Conservation (phyloP, 208 protist genomes). For the Kentomonas sorsogonicus region DNA sequence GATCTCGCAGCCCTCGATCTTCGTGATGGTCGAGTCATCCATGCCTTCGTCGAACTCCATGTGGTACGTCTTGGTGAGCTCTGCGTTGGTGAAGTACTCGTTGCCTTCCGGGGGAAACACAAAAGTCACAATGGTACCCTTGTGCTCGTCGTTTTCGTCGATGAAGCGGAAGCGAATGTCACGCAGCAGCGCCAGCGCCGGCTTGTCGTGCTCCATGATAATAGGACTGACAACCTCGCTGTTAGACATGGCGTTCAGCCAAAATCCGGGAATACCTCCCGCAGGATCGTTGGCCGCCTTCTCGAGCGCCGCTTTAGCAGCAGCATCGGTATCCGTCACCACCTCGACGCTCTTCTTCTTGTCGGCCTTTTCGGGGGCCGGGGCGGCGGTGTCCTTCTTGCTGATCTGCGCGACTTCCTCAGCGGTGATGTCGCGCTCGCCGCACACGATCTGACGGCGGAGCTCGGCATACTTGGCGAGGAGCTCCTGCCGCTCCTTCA, state of each 20-base stretch:
- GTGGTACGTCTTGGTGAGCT: slow-evolving; percentile 88
- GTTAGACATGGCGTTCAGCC: slow-evolving; percentile 69
- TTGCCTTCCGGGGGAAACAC: slow-evolving; percentile 86
- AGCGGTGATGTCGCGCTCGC: slow-evolving; percentile 54
- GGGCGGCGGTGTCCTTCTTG: background rate
- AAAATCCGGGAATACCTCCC: slow-evolving; percentile 89
- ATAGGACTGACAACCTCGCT: slow-evolving; percentile 35
- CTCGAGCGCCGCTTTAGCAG: slow-evolving; percentile 19
- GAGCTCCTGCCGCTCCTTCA: slow-evolving; percentile 23
- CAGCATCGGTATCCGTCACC: slow-evolving; percentile 11
- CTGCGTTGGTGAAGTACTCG: slow-evolving; percentile 85
- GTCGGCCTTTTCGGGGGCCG: background rate
- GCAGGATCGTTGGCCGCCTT: slow-evolving; percentile 26
- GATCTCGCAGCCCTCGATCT: slow-evolving; percentile 68
- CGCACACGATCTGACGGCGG: slow-evolving; percentile 48
- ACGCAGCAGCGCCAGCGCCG: slow-evolving; percentile 38
- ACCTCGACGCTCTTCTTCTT: slow-evolving; percentile 35
- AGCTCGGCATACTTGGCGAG: slow-evolving; percentile 24
- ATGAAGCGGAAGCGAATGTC: slow-evolving; percentile 53
- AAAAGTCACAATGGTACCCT: slow-evolving; percentile 66
- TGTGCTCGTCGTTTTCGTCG: slow-evolving; percentile 26
- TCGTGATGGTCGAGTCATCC: slow-evolving; percentile 59
- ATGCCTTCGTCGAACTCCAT: slow-evolving; percentile 75
- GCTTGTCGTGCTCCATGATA: slow-evolving; percentile 66
- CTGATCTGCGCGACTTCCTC: slow-evolving; percentile 42